Percentiles rank a stretch among this genome's conserved stretches.
These are phyloP conservation scores for Fusarium globosum DNA, from an alignment of 2,329 filamentous ascomycete species.

Conservation along the genomic window DNA sequence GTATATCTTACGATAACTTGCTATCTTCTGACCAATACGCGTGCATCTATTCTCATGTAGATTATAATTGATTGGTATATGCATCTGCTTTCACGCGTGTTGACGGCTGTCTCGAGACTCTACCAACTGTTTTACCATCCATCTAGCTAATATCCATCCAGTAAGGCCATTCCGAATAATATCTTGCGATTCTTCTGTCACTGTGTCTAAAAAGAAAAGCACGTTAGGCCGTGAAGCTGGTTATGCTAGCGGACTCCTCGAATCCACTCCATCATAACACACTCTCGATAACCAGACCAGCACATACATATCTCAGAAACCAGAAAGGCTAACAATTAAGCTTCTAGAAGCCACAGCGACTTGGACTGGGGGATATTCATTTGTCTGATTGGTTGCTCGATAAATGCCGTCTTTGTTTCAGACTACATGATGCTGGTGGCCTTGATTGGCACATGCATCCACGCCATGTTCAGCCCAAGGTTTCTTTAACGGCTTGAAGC, in stretches of 20 bases:
- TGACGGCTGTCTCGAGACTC: neutral
- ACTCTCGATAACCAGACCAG: no score
- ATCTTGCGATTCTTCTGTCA: no score
- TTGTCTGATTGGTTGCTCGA: neutral
- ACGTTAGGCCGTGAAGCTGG: neutral
- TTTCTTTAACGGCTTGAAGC: neutral
- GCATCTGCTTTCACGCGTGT: no score
- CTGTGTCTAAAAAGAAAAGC: no score
- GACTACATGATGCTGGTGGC: neutral
- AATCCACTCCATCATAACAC: rapidly evolving
- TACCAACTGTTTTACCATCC: neutral
- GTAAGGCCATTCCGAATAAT: neutral
- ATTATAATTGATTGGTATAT: no score
- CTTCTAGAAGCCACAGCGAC: neutral
- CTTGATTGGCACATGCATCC: neutral
- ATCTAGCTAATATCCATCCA: neutral
- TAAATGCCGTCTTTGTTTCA: neutral
- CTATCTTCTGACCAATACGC: no score
- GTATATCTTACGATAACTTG: no score
- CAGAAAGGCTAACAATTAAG: neutral
- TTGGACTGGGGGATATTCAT: rapidly evolving
- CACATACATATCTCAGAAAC: neutral
- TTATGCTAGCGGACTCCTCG: rapidly evolving
- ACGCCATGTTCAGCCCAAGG: neutral
- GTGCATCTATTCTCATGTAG: no score